Evolutionary conservation across 1,284 basidiomycete genomes (phyloP).

Genomic region (Leucoagaricus sp.): DNA sequence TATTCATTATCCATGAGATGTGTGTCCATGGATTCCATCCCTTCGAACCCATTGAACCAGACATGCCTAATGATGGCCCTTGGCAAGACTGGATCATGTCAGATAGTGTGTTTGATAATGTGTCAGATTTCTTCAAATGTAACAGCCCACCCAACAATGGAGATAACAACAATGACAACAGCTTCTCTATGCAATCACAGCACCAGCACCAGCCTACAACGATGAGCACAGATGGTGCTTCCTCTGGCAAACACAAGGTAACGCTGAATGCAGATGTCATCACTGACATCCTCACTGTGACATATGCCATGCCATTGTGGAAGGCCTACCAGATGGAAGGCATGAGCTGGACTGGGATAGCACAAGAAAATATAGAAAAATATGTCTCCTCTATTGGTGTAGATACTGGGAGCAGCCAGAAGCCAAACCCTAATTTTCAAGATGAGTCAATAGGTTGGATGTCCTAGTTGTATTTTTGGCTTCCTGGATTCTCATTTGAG

Average conservation of each 20-base stretch:
- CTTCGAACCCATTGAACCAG: constrained; percentile 20
- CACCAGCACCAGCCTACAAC: constrained; percentile 15
- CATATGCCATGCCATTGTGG: constrained; percentile 30
- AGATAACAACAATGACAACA: constrained; percentile 8
- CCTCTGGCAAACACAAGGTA: constrained; percentile 15
- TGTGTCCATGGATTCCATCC: constrained; percentile 30
- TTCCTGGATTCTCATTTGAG: no score
- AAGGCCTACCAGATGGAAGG: constrained; percentile 29
- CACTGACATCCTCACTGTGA: constrained; percentile 28
- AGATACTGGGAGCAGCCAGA: no score
- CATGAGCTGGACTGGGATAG: constrained; percentile 4
- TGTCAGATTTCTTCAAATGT: constrained; percentile 18
- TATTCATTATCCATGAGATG: constrained; percentile 33
- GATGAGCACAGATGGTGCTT: constrained; percentile 12
- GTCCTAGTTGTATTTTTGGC: no score
- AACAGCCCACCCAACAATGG: no score
- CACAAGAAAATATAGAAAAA: constrained; percentile 16
- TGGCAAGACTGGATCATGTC: constrained; percentile 28
- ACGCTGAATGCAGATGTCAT: constrained; percentile 24
- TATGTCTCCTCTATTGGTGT: constrained; percentile 15
- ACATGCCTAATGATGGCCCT: constrained; percentile 13
- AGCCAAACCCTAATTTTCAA: no score
- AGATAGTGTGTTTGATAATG: constrained; percentile 12
- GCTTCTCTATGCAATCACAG: constrained; percentile 10
- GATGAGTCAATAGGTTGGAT: no score